These are phyloP conservation scores for Suillus tomentosus DNA, from an alignment of 768 basidiomycete genomes.

Conservation along the genomic window DNA sequence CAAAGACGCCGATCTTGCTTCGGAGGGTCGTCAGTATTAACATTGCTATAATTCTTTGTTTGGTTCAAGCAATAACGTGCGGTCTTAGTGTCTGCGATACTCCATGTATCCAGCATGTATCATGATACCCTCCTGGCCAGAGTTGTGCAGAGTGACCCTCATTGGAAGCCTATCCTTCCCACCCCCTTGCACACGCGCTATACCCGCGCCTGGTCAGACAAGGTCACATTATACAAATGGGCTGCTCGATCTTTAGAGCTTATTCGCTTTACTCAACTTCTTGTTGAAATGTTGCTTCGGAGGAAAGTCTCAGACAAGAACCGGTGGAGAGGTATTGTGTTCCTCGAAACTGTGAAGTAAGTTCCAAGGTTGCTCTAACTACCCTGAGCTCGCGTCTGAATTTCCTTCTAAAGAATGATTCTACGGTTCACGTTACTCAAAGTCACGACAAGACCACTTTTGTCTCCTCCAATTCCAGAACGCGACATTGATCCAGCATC, in stretches of 20 bases:
- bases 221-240: constrained; percentile 73
- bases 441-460: constrained; percentile 73
- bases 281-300: constrained; percentile 86
- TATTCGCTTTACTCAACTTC: constrained; percentile 77
- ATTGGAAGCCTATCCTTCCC: constrained; percentile 75
- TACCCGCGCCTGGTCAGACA: constrained; percentile 84
- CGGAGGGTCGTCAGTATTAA: constrained; percentile 81
- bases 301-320: constrained; percentile 64
- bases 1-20: constrained; percentile 95
- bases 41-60: constrained; percentile 17
- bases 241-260: constrained; percentile 73
- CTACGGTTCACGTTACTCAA: constrained; percentile 74
- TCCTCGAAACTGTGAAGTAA: constrained; percentile 86
- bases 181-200: constrained; percentile 83
- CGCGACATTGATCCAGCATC: constrained; percentile 82
- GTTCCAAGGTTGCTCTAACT: constrained; percentile 24
- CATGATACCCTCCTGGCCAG: constrained; percentile 89
- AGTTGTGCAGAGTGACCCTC: constrained; percentile 63
- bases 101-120: constrained; percentile 90
- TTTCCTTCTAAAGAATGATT: constrained; percentile 52
- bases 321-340: constrained; percentile 76
- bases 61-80: constrained; percentile 20
- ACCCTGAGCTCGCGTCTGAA: constrained; percentile 7
- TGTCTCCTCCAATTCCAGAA: constrained; percentile 81
- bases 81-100: constrained; percentile 73